Evolutionary conservation across 805 yeast species (phyloP).

Genomic region (Jamesozyma hellenica): DNA sequence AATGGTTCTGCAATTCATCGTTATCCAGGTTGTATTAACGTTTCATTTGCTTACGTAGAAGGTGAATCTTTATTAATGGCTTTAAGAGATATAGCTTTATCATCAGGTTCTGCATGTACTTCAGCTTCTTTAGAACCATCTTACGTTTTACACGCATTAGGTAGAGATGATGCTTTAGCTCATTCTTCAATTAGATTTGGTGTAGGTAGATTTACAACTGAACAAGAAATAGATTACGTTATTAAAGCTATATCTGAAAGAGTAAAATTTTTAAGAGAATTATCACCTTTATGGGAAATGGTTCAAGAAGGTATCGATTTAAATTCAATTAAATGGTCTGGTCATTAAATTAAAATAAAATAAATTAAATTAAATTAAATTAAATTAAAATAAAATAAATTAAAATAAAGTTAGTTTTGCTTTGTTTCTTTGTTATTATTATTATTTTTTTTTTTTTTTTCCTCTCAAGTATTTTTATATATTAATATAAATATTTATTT

Average conservation of each 20-base stretch:
- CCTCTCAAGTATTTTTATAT: too few species aligned
- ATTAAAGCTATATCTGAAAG: slow-evolving; percentile 79
- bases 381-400: too few species aligned
- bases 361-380: too few species aligned
- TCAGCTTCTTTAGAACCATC: slow-evolving; percentile 97
- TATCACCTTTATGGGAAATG: slow-evolving; percentile 98
- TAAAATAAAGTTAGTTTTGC: too few species aligned
- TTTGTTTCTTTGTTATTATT: neutral
- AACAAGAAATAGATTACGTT: slow-evolving; percentile 90
- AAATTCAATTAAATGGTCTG: slow-evolving; percentile 93
- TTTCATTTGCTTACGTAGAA: slow-evolving; percentile 94
- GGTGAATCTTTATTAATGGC: slow-evolving; percentile 98
- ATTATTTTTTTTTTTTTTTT: neutral
- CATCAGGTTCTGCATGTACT: slow-evolving; percentile 97
- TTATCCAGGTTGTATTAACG: slow-evolving; percentile 91
- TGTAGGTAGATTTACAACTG: slow-evolving; percentile 93
- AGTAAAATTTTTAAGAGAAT: slow-evolving; percentile 81
- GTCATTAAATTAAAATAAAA: slow-evolving; percentile 59
- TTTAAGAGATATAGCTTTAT: slow-evolving; percentile 87
- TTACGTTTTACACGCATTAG: slow-evolving; percentile 90
- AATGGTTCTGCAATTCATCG: slow-evolving; percentile 72
- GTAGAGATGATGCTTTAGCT: slow-evolving; percentile 96
- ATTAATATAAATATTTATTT: neutral
- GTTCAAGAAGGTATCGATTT: slow-evolving; percentile 96
- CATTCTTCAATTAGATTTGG: slow-evolving; percentile 98